A percentile compares a stretch with the other conserved stretches of the same genome.
phyloP scores from a whole-genome alignment of 768 basidiomycete genomes.

The Tricholomella constricta region DNA sequence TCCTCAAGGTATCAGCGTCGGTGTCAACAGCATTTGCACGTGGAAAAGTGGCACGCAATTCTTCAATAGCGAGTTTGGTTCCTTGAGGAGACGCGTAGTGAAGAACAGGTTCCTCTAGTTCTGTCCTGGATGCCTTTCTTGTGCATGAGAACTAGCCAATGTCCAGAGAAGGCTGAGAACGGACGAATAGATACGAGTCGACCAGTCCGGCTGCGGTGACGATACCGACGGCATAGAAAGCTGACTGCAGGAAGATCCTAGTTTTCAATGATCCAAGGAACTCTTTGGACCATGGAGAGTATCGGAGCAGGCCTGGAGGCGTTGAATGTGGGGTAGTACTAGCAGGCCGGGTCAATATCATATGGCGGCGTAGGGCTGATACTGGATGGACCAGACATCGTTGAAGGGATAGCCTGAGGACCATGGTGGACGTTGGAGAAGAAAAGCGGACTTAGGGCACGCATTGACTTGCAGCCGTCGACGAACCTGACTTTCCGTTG shows the following conservation, averaged over 20 bases:
- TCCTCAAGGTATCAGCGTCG: conserved; percentile 48
- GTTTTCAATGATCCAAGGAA: conserved; percentile 35
- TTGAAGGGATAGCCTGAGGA: background rate
- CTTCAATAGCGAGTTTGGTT: conserved; percentile 51
- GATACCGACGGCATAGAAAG: conserved; percentile 38
- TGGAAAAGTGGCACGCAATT: conserved; percentile 50
- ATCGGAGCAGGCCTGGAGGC: conserved; percentile 19
- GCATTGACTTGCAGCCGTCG: no score
- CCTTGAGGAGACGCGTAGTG: conserved; percentile 51
- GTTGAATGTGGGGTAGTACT: background rate
- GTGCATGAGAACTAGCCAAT: background rate
- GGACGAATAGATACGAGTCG: conserved; percentile 29
- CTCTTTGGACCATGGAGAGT: conserved; percentile 43
- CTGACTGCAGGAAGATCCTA: conserved; percentile 37
- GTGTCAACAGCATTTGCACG: conserved; percentile 50
- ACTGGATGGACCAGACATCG: background rate
- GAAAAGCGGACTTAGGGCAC: background rate
- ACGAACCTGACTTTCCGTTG: no score
- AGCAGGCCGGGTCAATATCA: background rate
- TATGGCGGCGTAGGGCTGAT: background rate
- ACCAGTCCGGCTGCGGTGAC: conserved; percentile 30
- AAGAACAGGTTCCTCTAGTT: conserved; percentile 7
- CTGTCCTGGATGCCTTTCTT: conserved; percentile 8
- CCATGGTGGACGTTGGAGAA: background rate
- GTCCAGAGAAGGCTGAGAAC: conserved; percentile 3